Evolutionary conservation across 2,329 filamentous ascomycete genomes (phyloP).

Genomic region (Periconia sp.): DNA sequence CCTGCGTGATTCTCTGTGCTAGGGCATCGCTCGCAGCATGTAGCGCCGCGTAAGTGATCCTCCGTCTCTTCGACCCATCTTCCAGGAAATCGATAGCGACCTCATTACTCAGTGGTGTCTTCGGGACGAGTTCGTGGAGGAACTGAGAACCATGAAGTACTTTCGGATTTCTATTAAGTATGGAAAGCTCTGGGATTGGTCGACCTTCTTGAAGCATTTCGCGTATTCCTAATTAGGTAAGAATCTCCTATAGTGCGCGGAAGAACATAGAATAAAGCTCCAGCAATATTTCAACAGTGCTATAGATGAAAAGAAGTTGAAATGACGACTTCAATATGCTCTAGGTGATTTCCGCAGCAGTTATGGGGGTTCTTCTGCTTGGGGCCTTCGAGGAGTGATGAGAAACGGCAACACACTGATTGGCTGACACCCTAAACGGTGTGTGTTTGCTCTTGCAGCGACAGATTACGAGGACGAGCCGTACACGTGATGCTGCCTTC

Average conservation of each 20-base stretch:
- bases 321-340: no score
- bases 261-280: no score
- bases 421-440: no score
- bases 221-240: slow-evolving; percentile 20
- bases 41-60: slow-evolving; percentile 67
- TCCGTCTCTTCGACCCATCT: slow-evolving; percentile 52
- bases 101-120: slow-evolving; percentile 36
- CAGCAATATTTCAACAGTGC: no score
- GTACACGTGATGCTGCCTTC: not conserved
- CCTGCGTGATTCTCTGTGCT: slow-evolving; percentile 48
- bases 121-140: slow-evolving; percentile 68
- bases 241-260: no score
- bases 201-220: slow-evolving; percentile 31
- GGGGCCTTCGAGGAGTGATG: slow-evolving; percentile 27
- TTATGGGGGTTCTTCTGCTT: not conserved
- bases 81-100: slow-evolving; percentile 70
- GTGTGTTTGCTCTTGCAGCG: no score
- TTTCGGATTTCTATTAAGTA: slow-evolving; percentile 63
- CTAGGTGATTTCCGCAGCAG: not conserved
- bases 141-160: slow-evolving; percentile 61
- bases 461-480: no score
- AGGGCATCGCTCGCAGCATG: slow-evolving; percentile 64
- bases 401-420: slow-evolving; percentile 43
- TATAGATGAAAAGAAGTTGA: no score
- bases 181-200: slow-evolving; percentile 27